Evolutionary conservation across 306 rosid genomes (phyloP), one percentile per base, ranked within the genome.

Genomic region (Parietaria judaica): DNA sequence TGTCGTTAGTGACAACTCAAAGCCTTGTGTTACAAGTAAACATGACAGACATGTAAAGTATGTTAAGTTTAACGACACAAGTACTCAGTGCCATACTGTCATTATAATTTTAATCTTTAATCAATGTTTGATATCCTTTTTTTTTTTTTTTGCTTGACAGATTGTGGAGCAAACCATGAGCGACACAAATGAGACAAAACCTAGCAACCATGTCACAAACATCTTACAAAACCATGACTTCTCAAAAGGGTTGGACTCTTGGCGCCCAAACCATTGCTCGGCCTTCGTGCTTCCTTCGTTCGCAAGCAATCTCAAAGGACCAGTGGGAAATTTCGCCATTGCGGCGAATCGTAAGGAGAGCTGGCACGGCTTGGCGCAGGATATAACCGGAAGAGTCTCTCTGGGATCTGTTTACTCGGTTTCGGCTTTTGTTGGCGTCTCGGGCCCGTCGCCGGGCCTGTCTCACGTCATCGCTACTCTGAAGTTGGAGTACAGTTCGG

Each of bases 331-430:
- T 48, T 79, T 79, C 71, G 95, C 80, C 41, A 90, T 88, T 73
- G 88, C 85, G 23, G 71, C 80, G 0, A 58, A 86, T 55, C 83
- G 97, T 23, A 81, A 72, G 23, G 94, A 88, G 78, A 66, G 87
- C 70, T 94, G 99, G 99, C 99, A 94, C 72, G 99, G 99, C 37
- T 81, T 82, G 61, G 99, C 84, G 78, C 99, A 88, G 78, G 94
- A 88, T 48, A 86, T 94, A 64, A 94, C 97, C 3, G 49, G 56
- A 41, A 67, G 70, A 48, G 59, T 94, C 70, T 78, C 82, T 35
- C 56, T 51, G 6, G 89, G 90, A 59, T 79, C 78, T 41, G 58
- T 76, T 53, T 89, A 89, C 63, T 58, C 16, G 8, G 95, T 94
- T 72, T 84, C 86, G 4, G 90, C 94, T 73, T 67, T 37, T 67